Evolutionary conservation across 1,284 basidiomycete genomes (phyloP), one percentile per base, ranked within the genome.

Genomic region (Ganoderma sinense): DNA sequence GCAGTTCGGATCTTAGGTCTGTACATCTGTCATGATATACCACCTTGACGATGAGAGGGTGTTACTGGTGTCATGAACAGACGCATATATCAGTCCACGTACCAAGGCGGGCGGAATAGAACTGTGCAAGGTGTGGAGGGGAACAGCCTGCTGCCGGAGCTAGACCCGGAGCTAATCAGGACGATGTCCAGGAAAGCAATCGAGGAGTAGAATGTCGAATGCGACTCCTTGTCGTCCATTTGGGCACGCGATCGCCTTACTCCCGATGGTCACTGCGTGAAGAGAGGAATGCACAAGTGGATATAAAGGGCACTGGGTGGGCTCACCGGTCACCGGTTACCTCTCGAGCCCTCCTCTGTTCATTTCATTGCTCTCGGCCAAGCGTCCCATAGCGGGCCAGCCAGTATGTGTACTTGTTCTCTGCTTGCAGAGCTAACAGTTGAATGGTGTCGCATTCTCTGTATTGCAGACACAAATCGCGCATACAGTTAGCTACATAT

Each of bases 261-360:
- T 59, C 18, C 33, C 36, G 56, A 59, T 59, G 33, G 56, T 59
- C 56, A 59, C 56, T 23, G 33, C 31, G 33, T 59, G 56, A 59
- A 36, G 56, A 7, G 56, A n/a, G n/a, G 56, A 36, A 36, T 23
- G 36, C 20, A n/a, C 18, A 2, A 39, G 56, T 39, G 7, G 20
- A 23, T 23, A 59, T 59, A 59, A 13, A 23, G 10, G 0, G 20
- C 56, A 18, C 20, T 4, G 16, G 33, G 31, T 14, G 8, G 55
- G 31, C 55, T 51, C 23, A 11, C 48, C n/a, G n/a, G n/a, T n/a
- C n/a, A n/a, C n/a, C n/a, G n/a, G n/a, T 53, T 23, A 39, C 36
- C 36, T 39, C 48, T 13, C 55, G 20, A 56, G 3, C 16, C 10
- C 8, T 56, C 56, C 11, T 39, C 33, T 36, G 20, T n/a, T 7